Evolutionary conservation across 345 rosid genomes (phyloP).

Genomic region (Gynandropsis gynandra): DNA sequence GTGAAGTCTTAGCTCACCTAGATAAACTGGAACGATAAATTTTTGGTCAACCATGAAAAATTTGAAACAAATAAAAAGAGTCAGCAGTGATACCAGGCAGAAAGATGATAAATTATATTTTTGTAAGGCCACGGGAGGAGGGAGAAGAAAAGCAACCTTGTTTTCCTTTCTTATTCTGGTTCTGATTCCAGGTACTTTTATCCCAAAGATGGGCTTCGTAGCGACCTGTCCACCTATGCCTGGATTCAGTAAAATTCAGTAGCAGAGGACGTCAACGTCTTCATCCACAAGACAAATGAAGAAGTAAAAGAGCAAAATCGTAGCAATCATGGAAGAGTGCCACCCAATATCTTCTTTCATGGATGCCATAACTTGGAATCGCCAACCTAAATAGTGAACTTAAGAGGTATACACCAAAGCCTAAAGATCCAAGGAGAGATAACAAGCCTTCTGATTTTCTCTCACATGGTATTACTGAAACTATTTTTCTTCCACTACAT

Average conservation of each 20-base stretch:
- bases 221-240: constrained; percentile 99
- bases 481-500: not conserved
- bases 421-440: not conserved
- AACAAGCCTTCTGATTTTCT: not conserved
- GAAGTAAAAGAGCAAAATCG: not conserved
- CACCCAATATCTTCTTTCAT: not conserved
- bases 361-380: not conserved
- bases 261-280: constrained; percentile 14
- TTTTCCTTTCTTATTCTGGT: constrained; percentile 97
- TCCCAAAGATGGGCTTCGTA: constrained; percentile 99
- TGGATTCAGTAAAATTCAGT: constrained; percentile 21
- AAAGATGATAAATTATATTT: not conserved
- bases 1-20: constrained; percentile 49
- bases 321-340: not conserved
- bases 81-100: constrained; percentile 30
- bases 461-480: not conserved
- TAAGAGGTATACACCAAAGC: too few species aligned
- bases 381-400: not conserved
- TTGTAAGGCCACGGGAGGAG: not conserved
- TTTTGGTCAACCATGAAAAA: constrained; percentile 31
- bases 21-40: constrained; percentile 55
- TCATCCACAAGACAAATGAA: not conserved
- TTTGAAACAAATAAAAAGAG: constrained; percentile 19
- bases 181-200: constrained; percentile 97
- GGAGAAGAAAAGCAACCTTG: constrained; percentile 52